A percentile compares a stretch with the other conserved stretches of the same genome.
phyloP scores from a whole-genome alignment of 352 stramenopile genomes.

The Phytopythium delawarense region DNA sequence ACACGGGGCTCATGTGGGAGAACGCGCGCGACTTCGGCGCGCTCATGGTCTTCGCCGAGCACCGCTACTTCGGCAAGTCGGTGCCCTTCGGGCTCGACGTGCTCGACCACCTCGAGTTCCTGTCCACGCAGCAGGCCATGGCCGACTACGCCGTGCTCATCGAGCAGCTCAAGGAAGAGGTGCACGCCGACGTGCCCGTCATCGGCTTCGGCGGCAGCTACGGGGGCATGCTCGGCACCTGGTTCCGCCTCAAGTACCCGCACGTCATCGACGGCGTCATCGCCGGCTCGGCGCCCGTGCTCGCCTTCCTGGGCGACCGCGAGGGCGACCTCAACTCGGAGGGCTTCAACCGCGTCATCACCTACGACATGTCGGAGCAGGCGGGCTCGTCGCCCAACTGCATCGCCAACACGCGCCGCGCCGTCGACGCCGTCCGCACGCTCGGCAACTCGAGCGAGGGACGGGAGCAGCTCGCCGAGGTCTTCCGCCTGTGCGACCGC shows the following conservation, averaged over 20 bases:
- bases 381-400: constrained; percentile 30
- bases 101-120: constrained; percentile 59
- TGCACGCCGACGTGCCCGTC: constrained; percentile 39
- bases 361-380: constrained; percentile 34
- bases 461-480: constrained; percentile 16
- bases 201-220: constrained; percentile 79
- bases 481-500: constrained; percentile 27
- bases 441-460: constrained; percentile 17
- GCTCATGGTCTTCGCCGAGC: constrained; percentile 70
- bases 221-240: constrained; percentile 71
- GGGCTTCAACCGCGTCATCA: constrained; percentile 37
- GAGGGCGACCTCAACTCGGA: constrained; percentile 33
- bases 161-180: constrained; percentile 32
- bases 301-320: constrained; percentile 44
- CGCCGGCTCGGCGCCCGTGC: constrained; percentile 57
- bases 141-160: constrained; percentile 70
- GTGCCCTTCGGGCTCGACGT: constrained; percentile 47
- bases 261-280: constrained; percentile 64
- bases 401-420: constrained; percentile 28
- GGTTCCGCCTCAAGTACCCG: constrained; percentile 74
- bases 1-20: constrained; percentile 74
- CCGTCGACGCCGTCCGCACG: constrained; percentile 11
- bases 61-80: constrained; percentile 78
- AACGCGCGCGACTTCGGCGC: constrained; percentile 58
- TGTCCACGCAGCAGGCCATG: constrained; percentile 80